Conservation (phyloP, 2,329 filamentous ascomycete species). For the Lasiodiplodia sp. region DNA sequence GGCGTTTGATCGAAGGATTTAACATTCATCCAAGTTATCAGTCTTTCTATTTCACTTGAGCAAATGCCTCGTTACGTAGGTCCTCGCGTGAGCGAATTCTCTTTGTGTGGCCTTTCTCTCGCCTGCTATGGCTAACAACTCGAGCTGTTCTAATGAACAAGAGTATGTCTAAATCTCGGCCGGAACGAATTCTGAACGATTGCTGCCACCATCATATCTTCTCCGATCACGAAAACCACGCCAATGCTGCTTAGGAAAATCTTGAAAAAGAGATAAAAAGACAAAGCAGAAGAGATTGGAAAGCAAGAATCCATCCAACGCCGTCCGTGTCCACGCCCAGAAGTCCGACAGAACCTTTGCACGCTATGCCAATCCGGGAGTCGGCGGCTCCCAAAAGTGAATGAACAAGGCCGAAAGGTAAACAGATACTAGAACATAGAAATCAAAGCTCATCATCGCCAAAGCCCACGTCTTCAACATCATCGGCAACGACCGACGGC, state of each 20-base stretch:
- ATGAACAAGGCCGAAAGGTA: neutral
- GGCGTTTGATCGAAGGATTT: neutral
- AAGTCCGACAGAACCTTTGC: neutral
- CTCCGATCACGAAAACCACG: neutral
- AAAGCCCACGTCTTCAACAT: neutral
- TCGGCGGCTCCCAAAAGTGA: neutral
- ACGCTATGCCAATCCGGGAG: conserved; percentile 14
- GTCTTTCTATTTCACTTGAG: neutral
- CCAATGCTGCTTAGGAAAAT: neutral
- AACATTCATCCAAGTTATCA: too few species aligned
- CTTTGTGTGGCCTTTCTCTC: too few species aligned
- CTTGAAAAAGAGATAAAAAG: neutral
- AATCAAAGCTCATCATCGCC: conserved; percentile 24
- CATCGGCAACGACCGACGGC: neutral
- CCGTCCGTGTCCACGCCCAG: neutral
- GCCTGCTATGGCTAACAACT: neutral
- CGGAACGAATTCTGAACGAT: neutral
- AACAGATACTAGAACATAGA: neutral
- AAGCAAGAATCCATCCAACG: neutral
- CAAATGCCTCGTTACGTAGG: neutral
- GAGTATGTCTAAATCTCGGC: neutral
- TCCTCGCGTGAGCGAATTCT: too few species aligned
- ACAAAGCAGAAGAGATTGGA: neutral
- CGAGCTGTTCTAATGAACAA: neutral
- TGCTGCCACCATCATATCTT: neutral